Base-by-base conservation (phyloP, 1,284 basidiomycete genomes). In the Naganishia liquefaciens region DNA sequence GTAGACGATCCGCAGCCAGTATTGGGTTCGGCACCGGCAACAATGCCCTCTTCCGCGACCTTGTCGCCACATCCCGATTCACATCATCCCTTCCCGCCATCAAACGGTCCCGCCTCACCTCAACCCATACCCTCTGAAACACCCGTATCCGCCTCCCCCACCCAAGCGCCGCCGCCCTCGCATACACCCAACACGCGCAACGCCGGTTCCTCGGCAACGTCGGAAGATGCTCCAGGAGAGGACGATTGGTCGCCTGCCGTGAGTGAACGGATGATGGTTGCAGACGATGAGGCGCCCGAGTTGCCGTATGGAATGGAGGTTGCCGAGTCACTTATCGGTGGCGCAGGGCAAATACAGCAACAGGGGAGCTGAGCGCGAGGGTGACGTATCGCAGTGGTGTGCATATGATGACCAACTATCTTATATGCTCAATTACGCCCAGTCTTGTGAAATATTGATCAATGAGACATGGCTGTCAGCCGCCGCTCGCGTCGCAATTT, bases 221-320 rank as follows among this genome's bases (percentile, higher is more conserved):
- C 57, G 11, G 57, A 60, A 50, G 57, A 60, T 11, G 57, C 57
- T 5, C 30, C 21, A 5, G 57, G 57, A 2, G 46, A 60, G 49
- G 57, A 60, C 5, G 57, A 60, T 9, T 60, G 57, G 57, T 40
- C 57, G 5, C 51, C 51, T 1, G 19, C 30, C 13, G 27, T 37
- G 1, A 9, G 13, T 11, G 19, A 33, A 21, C 13, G 17, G 17
- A n/a, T 21, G n/a, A 23, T 5, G 43, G 33, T 46, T 9, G 28
- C 33, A 27, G 54, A 33, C 3, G 46, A 49, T 3, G 57, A 60
- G 13, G 57, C 23, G 33, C 57, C 57, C 15, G 57, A 60, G 43
- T 46, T 60, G 47, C 57, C 57, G 15, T 60, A 60, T 60, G 57
- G 57, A 23, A 50, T 50, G 57, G 57, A 46, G 19, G 25, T 37